Base-by-base conservation (phyloP, 805 yeast species). In the Lachancea mirantina region DNA sequence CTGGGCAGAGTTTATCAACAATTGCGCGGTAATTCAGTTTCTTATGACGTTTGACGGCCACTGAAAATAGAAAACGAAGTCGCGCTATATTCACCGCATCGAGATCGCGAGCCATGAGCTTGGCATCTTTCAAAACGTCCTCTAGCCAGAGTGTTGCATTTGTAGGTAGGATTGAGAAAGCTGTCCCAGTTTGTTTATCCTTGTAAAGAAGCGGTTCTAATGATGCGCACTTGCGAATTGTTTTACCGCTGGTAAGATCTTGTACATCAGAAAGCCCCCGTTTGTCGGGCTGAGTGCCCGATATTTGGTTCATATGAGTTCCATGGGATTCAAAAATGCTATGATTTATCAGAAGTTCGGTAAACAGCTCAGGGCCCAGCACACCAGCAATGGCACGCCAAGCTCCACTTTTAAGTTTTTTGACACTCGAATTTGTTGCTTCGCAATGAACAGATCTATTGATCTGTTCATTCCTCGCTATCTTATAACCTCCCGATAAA, bases 351-450 rank as follows among this genome's bases (percentile, higher is more conserved):
- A 76, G 11, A 14, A 76, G 28, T 6, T 61, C 36, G 4, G 64
- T 28, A 45, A 76, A 75, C 1, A 37, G 35, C 1, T 36, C 35
- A 6, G 52, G 47, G 0, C 78, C 79, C 2, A 74, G 40, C 1
- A 53, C 19, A 2, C 36, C 38, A 36, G 59, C 70, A 0, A 76
- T 33, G 3, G 50, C 26, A 3, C 47, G 61, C 75, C 83, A 76
- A 2, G 49, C 40, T 3, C 57, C 43, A 4, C 61, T 47, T 37
- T 73, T 74, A 13, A 79, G 40, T 2, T 50, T 33, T 11, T 61
- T 55, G 3, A 63, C 61, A 15, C 55, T 54, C n/a, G 65, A 53
- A 39, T 66, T 72, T 6, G 56, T 47, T 5, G 58, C 50, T 2
- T 45, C 41, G 21, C 66, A 55, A 27, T 59, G 59, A 26, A 60